phyloP scores from a whole-genome alignment of 2,329 filamentous ascomycete species.

The Chalara sp. region DNA sequence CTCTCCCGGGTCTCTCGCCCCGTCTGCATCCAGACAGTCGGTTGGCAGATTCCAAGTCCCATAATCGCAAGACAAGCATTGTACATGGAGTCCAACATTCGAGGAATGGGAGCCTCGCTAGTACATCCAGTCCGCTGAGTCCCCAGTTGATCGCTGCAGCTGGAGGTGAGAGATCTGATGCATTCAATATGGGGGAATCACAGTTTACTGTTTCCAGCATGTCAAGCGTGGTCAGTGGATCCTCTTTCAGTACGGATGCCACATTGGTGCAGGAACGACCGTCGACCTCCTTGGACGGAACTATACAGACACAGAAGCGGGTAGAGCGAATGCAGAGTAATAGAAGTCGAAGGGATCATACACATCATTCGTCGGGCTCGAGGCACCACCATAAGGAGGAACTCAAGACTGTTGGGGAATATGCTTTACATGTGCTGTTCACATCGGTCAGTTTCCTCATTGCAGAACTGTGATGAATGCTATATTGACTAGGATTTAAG shows the following conservation, averaged over 20 bases:
- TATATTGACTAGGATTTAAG: constrained; percentile 35
- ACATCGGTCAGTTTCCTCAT: constrained; percentile 59
- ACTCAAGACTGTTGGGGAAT: constrained; percentile 92
- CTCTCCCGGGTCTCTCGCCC: constrained; percentile 19
- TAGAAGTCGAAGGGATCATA: constrained; percentile 67
- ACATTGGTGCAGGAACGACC: constrained; percentile 20
- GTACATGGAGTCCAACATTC: constrained; percentile 93
- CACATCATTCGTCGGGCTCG: constrained; percentile 59
- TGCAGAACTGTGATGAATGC: neutral
- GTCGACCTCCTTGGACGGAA: constrained; percentile 38
- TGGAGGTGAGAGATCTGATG: constrained; percentile 32
- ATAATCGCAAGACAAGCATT: constrained; percentile 94
- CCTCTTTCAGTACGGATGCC: constrained; percentile 24
- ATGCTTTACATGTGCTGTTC: constrained; percentile 92
- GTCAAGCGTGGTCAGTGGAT: constrained; percentile 19
- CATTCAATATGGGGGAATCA: constrained; percentile 24
- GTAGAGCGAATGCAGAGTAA: constrained; percentile 56
- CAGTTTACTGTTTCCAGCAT: constrained; percentile 18
- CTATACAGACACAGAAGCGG: constrained; percentile 41
- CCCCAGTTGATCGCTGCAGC: constrained; percentile 75
- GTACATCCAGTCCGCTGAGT: constrained; percentile 77
- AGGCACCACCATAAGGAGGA: constrained; percentile 63
- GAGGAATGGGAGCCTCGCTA: constrained; percentile 80
- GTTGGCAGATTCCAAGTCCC: constrained; percentile 48
- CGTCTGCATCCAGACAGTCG: constrained; percentile 28